A percentile compares a stretch with the other conserved stretches of the same genome.
phyloP scores from a whole-genome alignment of 192 early-diverging fungal species.

The Helicostylum pulchrum region DNA sequence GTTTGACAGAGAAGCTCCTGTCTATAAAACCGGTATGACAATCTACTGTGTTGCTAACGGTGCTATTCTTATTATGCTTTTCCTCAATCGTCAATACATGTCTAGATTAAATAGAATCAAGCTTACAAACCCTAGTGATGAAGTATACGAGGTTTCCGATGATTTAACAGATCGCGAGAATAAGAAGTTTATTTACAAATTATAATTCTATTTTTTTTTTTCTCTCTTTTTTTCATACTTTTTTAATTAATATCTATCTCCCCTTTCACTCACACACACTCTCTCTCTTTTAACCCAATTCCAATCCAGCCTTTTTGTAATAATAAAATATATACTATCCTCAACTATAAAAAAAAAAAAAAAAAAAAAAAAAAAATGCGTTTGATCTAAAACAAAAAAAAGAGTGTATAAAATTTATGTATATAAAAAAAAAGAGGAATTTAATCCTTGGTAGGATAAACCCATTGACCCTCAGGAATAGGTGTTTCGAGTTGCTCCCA shows the following conservation, averaged over 20 bases:
- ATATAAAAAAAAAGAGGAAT: not conserved
- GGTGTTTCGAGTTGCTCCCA: constrained; percentile 74
- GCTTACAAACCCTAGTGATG: not conserved
- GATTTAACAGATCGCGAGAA: constrained; percentile 26
- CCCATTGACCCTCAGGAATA: constrained; percentile 82
- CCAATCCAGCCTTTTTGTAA: too few species aligned
- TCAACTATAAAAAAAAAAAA: not conserved
- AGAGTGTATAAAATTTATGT: not conserved
- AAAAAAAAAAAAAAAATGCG: not conserved
- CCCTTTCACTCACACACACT: too few species aligned
- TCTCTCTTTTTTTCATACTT: not conserved
- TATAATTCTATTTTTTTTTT: not conserved
- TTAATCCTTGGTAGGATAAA: constrained; percentile 40
- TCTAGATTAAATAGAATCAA: constrained; percentile 7
- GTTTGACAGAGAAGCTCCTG: constrained; percentile 9
- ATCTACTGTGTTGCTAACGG: constrained; percentile 6
- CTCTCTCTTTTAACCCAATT: too few species aligned
- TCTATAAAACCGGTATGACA: constrained; percentile 21
- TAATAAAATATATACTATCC: too few species aligned
- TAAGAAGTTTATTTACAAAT: constrained; percentile 19
- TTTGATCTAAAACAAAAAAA: constrained; percentile 3
- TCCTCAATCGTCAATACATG: constrained; percentile 10
- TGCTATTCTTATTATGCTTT: constrained; percentile 10
- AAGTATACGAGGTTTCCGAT: not conserved
- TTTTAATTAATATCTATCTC: not conserved